These are phyloP conservation scores for Cladophialophora yegresii DNA, from an alignment of 2,329 filamentous ascomycete genomes.

Conservation along the genomic window DNA sequence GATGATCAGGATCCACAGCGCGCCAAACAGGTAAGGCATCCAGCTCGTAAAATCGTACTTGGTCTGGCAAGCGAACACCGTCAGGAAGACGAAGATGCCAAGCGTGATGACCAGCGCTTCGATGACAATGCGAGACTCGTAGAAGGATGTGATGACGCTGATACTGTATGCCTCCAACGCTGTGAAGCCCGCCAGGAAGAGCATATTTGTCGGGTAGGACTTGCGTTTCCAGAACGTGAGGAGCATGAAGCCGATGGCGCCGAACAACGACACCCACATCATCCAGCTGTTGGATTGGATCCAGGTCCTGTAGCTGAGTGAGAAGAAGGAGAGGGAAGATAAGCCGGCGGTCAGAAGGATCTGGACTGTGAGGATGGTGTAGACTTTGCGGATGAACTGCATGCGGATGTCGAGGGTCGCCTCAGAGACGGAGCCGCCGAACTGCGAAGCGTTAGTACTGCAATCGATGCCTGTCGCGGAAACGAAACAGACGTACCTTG, in stretches of 20 bases:
- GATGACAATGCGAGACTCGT: constrained; percentile 78
- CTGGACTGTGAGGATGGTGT: constrained; percentile 95
- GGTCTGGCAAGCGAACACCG: constrained; percentile 89
- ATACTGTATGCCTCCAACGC: constrained; percentile 90
- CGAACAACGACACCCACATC: constrained; percentile 84
- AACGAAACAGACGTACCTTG: constrained; percentile 61
- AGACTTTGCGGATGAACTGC: constrained; percentile 96
- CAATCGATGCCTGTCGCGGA: constrained; percentile 14
- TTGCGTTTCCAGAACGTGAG: constrained; percentile 95
- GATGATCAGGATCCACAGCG: constrained; percentile 83
- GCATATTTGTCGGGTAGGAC: constrained; percentile 88
- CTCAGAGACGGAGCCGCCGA: constrained; percentile 89
- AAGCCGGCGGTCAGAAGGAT: constrained; percentile 80
- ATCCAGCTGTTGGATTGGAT: constrained; percentile 81
- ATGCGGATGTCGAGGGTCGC: constrained; percentile 94
- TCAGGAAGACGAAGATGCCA: constrained; percentile 64
- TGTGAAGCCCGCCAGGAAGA: constrained; percentile 90
- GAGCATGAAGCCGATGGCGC: constrained; percentile 79
- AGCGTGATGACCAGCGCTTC: constrained; percentile 85
- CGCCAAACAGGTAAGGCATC: constrained; percentile 93
- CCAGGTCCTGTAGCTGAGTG: constrained; percentile 74
- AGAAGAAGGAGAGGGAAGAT: constrained; percentile 84
- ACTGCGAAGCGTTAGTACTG: constrained; percentile 53
- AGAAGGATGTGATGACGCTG: constrained; percentile 89
- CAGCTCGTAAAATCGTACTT: constrained; percentile 98